Base-by-base conservation (phyloP, 805 yeast genomes). In the Hanseniaspora hatyaiensis region DNA sequence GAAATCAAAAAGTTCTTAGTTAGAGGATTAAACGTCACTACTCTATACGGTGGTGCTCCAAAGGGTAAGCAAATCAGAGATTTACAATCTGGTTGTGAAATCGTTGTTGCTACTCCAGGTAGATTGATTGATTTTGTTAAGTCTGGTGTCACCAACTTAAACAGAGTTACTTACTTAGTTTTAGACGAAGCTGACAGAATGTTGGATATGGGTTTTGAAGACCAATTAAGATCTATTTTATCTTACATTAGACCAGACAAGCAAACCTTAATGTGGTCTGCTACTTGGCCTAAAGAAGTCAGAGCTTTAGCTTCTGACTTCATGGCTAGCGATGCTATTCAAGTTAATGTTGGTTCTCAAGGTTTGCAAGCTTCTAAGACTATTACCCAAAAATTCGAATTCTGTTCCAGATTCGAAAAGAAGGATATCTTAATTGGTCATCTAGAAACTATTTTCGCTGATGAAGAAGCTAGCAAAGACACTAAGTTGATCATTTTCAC, bases 191-290 rank as follows among this genome's bases (percentile, higher is more conserved):
- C 98, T 61, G 98, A 92, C 70, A 84, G 98, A 75, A 92, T 92
- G 98, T 78, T 92, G 71, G 98, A 92, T 73, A 92, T 92, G 98
- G 98, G 98, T 67, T 92, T 92, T 67, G 98, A 92, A 74, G 97
- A 97, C 57, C 97, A 89, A 76, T 92, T 92, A 68, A 81, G 98
- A 75, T 89, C 89, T 71, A 92, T 92, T 67, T 89, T 92, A 57
- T 88, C 82, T 59, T 97, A 89, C 75, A 92, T 92, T 65, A 84
- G 98, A 73, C 98, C 98, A 53, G 98, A 92, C 68, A 87, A 97
- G 75, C 98, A 92, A 73, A 92, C 98, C 52, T 75, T 89, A 59
- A 86, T 92, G 96, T 92, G 97, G 97, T 89, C 97, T 53, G 98
- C 98, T 57, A 92, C 98, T 49, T 92, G 98, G 98, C 98, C 98